Conservation (phyloP, 208 protist genomes). For the Leishmania tropica region DNA sequence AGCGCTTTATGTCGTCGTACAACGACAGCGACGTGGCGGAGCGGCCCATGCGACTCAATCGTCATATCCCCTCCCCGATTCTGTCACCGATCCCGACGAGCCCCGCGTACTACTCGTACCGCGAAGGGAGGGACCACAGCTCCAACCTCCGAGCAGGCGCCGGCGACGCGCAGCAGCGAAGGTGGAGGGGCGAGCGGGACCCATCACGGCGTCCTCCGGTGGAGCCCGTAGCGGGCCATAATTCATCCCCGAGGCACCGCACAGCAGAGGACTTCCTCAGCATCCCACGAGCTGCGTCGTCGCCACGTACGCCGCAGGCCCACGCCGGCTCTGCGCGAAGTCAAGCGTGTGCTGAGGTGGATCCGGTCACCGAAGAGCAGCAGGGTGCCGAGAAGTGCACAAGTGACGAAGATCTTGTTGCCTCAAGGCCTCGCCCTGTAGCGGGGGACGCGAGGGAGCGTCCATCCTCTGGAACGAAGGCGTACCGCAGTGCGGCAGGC, state of each 20-base stretch:
- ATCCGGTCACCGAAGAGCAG: not conserved
- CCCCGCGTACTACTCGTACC: conserved; percentile 19
- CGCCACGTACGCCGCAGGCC: not conserved
- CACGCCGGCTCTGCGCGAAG: not conserved
- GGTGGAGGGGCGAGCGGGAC: not conserved
- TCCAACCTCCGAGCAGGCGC: not conserved
- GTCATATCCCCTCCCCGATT: conserved; percentile 18
- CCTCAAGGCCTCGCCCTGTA: not conserved
- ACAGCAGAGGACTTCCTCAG: conserved; percentile 7
- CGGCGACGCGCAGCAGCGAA: not conserved
- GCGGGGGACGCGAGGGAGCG: not conserved
- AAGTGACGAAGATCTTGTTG: conserved; percentile 11
- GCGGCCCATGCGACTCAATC: conserved; percentile 13
- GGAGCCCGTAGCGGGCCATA: not conserved
- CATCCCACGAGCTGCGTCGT: conserved; percentile 3
- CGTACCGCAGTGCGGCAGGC: not conserved
- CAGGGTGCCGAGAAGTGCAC: not conserved
- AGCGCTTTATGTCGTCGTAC: not conserved
- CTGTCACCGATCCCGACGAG: conserved; percentile 20
- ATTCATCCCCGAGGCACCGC: not conserved
- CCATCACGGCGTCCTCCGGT: not conserved
- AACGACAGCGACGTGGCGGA: conserved; percentile 4
- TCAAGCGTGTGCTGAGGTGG: not conserved
- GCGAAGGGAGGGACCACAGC: not conserved
- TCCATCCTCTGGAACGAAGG: not conserved